Percentiles rank a stretch among this genome's conserved stretches.
Conservation (phyloP, 805 yeast species). For the Komagataella mondaviorum region DNA sequence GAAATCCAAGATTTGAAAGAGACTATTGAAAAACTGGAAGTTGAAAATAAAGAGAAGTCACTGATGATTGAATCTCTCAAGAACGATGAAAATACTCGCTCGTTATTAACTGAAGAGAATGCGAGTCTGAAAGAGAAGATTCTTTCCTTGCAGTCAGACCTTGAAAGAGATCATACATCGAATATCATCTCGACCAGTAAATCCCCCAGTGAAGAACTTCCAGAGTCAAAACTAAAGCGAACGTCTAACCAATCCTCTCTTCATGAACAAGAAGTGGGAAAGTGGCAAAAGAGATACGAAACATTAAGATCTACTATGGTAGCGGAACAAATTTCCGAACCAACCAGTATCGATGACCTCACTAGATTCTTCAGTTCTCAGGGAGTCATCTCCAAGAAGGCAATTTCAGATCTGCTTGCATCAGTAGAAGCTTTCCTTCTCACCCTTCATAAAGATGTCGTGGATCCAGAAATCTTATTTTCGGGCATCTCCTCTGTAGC, state of each 20-base stretch:
- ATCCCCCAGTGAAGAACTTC: not conserved
- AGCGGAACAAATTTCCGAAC: not conserved
- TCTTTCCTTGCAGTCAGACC: not conserved
- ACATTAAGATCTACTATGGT: constrained; percentile 20
- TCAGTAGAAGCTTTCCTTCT: constrained; percentile 31
- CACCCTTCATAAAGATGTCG: constrained; percentile 9
- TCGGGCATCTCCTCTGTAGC: constrained; percentile 37
- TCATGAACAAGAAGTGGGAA: constrained; percentile 17
- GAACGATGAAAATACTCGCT: not conserved
- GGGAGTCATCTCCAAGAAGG: constrained; percentile 33
- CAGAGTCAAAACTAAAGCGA: not conserved
- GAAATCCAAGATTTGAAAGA: constrained; percentile 1
- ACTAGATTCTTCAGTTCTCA: not conserved
- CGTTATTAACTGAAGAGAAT: not conserved
- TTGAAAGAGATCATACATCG: not conserved
- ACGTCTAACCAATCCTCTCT: not conserved
- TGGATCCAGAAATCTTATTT: constrained; percentile 29
- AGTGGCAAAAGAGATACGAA: constrained; percentile 40
- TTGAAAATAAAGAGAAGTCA: not conserved
- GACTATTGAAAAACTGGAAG: constrained; percentile 1
- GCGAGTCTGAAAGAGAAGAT: not conserved
- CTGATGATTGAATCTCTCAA: not conserved
- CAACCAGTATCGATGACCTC: not conserved
- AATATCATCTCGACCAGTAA: not conserved
- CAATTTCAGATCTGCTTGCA: constrained; percentile 32